Evolutionary conservation across 169 alveolate genomes (phyloP).

Genomic region (Plasmodium gaboni): DNA sequence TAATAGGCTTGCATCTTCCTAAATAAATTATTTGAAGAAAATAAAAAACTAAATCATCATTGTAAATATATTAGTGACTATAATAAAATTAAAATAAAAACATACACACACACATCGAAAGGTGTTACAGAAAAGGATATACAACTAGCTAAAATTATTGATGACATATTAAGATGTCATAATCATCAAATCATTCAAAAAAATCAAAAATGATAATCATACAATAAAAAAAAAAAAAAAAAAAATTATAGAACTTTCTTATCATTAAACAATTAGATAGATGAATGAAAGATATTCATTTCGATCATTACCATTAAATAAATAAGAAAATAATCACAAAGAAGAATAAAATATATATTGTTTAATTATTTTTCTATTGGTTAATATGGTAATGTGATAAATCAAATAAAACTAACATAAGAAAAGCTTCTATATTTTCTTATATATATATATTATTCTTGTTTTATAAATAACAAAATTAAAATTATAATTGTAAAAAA

Average conservation of each 20-base stretch:
- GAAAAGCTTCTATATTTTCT: too few species aligned
- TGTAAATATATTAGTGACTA: conserved; percentile 44
- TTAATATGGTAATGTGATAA: too few species aligned
- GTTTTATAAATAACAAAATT: too few species aligned
- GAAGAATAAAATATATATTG: too few species aligned
- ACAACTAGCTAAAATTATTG: conserved; percentile 29
- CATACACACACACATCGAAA: conserved; percentile 29
- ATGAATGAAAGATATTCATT: too few species aligned
- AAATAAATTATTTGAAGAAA: conserved; percentile 19
- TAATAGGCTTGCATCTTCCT: conserved; percentile 42
- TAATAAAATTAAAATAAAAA: conserved; percentile 51
- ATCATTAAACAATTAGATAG: background rate
- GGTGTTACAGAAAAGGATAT: conserved; percentile 35
- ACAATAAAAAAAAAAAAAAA: background rate
- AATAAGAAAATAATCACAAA: too few species aligned
- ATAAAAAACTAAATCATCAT: conserved; percentile 47
- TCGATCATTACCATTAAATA: too few species aligned
- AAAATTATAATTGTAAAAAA: too few species aligned
- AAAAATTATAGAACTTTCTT: background rate
- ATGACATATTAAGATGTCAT: conserved; percentile 16
- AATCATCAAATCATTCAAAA: conserved; percentile 12
- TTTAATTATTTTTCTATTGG: too few species aligned
- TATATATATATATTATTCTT: too few species aligned
- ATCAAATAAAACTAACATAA: too few species aligned
- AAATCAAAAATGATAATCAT: background rate